Percentiles rank a stretch among this genome's conserved stretches.
Evolutionary conservation across 2,329 filamentous ascomycete genomes (phyloP).

Genomic region (Cercospora canescens): DNA sequence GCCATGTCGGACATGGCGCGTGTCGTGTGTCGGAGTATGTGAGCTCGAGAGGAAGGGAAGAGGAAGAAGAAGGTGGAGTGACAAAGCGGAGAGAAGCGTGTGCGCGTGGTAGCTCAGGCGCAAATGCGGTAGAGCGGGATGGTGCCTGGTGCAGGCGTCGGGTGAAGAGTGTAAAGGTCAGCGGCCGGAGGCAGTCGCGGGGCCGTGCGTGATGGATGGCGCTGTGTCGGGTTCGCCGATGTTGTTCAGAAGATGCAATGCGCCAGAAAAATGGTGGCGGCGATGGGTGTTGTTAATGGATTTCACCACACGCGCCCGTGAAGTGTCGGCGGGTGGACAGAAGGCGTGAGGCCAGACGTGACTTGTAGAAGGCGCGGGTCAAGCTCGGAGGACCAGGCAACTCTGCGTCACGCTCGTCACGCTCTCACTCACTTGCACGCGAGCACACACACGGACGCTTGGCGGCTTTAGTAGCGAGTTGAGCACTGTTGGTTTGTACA

Average conservation of each 20-base stretch:
- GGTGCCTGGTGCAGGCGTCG: conserved; percentile 3
- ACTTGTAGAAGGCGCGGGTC: not conserved
- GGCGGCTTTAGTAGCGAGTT: not conserved
- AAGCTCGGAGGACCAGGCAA: not conserved
- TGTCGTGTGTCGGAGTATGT: conserved; percentile 2
- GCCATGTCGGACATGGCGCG: conserved; percentile 31
- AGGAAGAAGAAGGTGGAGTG: not conserved
- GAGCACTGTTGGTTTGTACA: conserved; percentile 11
- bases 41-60: not conserved
- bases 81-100: conserved; percentile 2
- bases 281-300: not conserved
- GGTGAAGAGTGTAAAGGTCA: conserved; percentile 1
- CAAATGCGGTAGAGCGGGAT: not conserved
- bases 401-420: conserved; percentile 1
- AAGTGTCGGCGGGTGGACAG: not conserved
- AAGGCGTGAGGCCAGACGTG: not conserved
- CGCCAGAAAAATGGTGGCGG: not conserved
- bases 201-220: not conserved
- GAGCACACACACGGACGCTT: not conserved
- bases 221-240: not conserved
- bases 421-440: conserved; percentile 1
- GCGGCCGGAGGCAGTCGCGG: not conserved
- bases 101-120: conserved; percentile 1
- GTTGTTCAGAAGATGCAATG: not conserved
- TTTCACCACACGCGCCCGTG: not conserved